These are phyloP conservation scores for Globisporangium mamillatum DNA, from an alignment of 352 stramenopile genomes.

Conservation along the genomic window DNA sequence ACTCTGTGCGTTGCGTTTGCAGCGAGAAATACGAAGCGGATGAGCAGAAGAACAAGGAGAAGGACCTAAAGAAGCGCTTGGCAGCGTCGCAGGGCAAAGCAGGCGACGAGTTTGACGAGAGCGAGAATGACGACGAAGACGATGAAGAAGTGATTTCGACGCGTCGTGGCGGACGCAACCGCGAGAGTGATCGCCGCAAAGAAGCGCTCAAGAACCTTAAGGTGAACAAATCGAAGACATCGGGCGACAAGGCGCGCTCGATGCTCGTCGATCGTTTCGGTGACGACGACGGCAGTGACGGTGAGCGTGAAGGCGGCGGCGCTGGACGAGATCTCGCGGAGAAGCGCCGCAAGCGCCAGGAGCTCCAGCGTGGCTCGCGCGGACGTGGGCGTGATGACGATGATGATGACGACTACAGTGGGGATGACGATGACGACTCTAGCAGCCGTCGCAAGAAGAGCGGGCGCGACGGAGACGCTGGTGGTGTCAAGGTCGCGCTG, in stretches of 20 bases:
- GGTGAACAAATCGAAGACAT: constrained; percentile 62
- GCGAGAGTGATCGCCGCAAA: constrained; percentile 74
- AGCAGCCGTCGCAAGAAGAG: constrained; percentile 7
- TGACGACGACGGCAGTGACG: constrained; percentile 52
- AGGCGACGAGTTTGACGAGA: constrained; percentile 27
- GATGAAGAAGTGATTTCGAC: constrained; percentile 44
- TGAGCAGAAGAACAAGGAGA: constrained; percentile 80
- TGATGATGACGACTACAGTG: constrained; percentile 40
- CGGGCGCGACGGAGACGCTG: neutral
- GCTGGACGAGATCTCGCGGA: constrained; percentile 60
- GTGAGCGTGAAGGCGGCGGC: constrained; percentile 25
- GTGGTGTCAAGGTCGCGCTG: constrained; percentile 24
- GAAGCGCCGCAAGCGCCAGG: constrained; percentile 68
- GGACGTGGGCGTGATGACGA: constrained; percentile 32
- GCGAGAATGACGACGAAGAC: constrained; percentile 44
- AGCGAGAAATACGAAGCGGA: constrained; percentile 85
- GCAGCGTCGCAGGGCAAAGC: constrained; percentile 52
- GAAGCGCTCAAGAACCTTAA: constrained; percentile 78
- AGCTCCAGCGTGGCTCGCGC: constrained; percentile 52
- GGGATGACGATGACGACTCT: constrained; percentile 18
- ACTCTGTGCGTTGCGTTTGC: neutral
- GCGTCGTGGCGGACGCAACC: constrained; percentile 50
- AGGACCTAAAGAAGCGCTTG: constrained; percentile 77
- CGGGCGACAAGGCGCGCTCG: constrained; percentile 58
- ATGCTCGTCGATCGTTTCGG: constrained; percentile 79